A percentile compares a stretch with the other conserved stretches of the same genome.
Evolutionary conservation across 441 rosid genomes (phyloP).

Genomic region (Croton laevigatus): DNA sequence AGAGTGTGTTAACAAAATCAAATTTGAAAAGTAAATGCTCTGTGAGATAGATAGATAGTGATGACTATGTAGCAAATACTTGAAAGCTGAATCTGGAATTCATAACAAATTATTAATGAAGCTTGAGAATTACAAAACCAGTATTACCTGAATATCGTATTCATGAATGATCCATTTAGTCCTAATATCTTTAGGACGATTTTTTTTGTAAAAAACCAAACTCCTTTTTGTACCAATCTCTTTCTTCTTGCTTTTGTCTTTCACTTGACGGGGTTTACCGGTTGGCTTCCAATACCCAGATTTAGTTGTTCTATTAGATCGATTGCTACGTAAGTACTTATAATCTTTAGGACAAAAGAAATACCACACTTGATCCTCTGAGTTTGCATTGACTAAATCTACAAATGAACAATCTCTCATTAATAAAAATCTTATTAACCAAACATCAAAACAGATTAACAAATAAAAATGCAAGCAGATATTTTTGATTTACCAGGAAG

Average conservation of each 20-base stretch:
- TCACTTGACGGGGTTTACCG: constrained; percentile 32
- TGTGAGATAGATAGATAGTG: no score
- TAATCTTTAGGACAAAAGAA: constrained; percentile 35
- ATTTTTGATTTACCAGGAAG: constrained; percentile 29
- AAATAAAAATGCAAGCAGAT: background rate
- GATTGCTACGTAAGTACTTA: constrained; percentile 18
- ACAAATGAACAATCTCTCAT: background rate
- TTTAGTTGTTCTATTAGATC: constrained; percentile 28
- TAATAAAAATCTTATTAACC: background rate
- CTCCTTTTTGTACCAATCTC: constrained; percentile 13
- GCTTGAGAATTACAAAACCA: no score
- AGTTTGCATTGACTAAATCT: constrained; percentile 26
- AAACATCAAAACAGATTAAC: background rate
- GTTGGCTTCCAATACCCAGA: constrained; percentile 56
- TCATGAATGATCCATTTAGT: constrained; percentile 21
- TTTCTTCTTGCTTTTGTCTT: background rate
- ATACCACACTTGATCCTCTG: constrained; percentile 36
- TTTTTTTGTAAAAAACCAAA: constrained; percentile 4
- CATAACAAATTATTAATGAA: no score
- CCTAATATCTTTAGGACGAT: background rate
- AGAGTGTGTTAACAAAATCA: no score
- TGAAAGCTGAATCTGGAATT: no score
- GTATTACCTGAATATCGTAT: constrained; percentile 4
- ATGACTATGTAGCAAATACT: no score
- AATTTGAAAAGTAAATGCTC: no score